Evolutionary conservation across 768 basidiomycete genomes (phyloP).

Genomic region (Chalciporus piperatus): DNA sequence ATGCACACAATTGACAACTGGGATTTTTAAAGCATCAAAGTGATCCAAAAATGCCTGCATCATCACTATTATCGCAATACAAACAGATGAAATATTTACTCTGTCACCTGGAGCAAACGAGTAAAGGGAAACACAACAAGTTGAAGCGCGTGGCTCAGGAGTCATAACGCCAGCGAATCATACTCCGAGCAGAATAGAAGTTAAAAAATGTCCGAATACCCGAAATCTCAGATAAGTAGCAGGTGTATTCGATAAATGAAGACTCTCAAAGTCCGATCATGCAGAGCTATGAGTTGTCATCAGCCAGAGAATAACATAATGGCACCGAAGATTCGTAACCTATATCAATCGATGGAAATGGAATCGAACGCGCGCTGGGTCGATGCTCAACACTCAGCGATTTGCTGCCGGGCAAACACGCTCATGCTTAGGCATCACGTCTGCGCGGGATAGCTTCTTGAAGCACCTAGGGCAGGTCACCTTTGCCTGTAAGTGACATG

Average conservation of each 20-base stretch:
- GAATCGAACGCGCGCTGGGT: background rate
- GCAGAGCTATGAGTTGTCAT: background rate
- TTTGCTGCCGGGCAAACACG: slow-evolving; percentile 23
- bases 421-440: slow-evolving; percentile 27
- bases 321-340: background rate
- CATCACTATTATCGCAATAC: background rate
- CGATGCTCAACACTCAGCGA: slow-evolving; percentile 9
- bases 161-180: background rate
- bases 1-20: no score
- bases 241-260: background rate
- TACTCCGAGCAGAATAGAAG: background rate
- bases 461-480: slow-evolving; percentile 27
- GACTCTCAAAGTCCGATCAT: background rate
- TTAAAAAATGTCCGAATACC: background rate
- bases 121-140: background rate
- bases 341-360: background rate
- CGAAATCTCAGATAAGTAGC: no score
- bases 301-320: background rate
- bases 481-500: slow-evolving; percentile 26
- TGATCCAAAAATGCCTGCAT: no score
- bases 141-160: background rate
- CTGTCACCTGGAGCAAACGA: background rate
- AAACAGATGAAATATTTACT: background rate
- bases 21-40: no score
- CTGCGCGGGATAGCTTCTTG: slow-evolving; percentile 26